Base-by-base conservation (phyloP, 2,329 filamentous ascomycete genomes). In the Fusarium sp. region DNA sequence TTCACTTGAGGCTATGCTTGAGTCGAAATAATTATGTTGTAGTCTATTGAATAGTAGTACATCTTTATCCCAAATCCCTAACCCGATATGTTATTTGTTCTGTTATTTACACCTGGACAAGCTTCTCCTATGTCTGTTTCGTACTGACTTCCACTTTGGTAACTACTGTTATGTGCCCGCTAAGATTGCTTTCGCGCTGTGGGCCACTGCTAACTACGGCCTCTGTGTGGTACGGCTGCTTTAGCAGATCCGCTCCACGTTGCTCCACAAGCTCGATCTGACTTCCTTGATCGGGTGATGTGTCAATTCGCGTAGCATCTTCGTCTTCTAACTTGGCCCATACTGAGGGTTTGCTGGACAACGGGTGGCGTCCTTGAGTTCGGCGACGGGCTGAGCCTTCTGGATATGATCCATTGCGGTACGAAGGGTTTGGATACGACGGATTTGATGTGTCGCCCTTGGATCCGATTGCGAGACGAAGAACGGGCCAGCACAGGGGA, bases 401-500 rank as follows among this genome's bases (percentile, higher is more conserved):
- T 3, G 64, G 67, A 15, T 72, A 73, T 17, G 71, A 67, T 15
- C 31, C 24, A 17, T 59, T 62, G 7, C 39, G 67, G 31, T 69
- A 69, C 5, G 62, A 59, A 4, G 61, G 61, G 6, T 59, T 70
- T 17, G 61, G 65, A 17, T 74, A 76, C 3, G 72, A 73, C 3
- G 75, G 76, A 21, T 69, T 71, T 1, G 71, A 69, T 1, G 71
- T 63, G 39, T 69, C 50, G 22, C 69, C 69, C 21, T 56, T 70
- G 46, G 66, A 63, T 22, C 76, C 74, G 9, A 77, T 56, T 0
- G 85, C 61, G 10, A 82, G 80, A 43, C 86, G 83, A 31, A 88
- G 80, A 21, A 90, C 79, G 1, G 85, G 84, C 84, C 87, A 90
- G 65, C 84, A 85, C 49, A 89, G 85, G 0, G 88, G 88, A 7